phyloP scores from a whole-genome alignment of 129 eudicot genomes.

The Kitagawia praeruptora region DNA sequence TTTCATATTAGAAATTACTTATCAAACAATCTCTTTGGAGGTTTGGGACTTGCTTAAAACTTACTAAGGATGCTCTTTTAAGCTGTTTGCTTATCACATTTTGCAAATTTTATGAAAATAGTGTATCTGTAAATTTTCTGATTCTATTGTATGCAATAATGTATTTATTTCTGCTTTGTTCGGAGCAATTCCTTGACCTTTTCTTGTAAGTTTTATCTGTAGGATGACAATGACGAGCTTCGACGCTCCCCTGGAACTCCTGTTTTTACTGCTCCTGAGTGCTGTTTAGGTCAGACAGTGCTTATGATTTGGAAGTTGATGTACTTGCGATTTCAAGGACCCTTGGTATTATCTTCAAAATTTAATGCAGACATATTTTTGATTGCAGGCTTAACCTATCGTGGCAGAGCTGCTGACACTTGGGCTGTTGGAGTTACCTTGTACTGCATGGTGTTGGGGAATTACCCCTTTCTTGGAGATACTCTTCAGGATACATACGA shows the following conservation, averaged over 20 bases:
- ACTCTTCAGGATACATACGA: conserved; percentile 93
- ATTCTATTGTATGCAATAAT: background rate
- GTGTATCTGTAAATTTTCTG: background rate
- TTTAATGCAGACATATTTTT: background rate
- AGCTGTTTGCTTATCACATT: background rate
- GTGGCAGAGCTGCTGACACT: conserved; percentile 91
- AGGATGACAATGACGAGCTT: conserved; percentile 92
- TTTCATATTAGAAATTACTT: background rate
- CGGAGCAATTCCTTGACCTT: background rate
- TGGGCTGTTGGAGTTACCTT: conserved; percentile 98
- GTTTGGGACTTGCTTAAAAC: background rate
- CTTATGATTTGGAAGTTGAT: background rate
- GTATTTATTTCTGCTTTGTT: background rate
- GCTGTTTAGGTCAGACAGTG: conserved; percentile 69
- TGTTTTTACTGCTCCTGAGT: conserved; percentile 96
- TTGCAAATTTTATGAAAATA: background rate
- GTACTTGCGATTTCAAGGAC: background rate
- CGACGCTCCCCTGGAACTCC: conserved; percentile 99
- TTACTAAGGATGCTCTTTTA: background rate
- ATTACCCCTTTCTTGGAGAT: conserved; percentile 89
- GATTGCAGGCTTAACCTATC: conserved; percentile 61
- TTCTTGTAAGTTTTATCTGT: conserved; percentile 3
- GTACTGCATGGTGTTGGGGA: conserved; percentile 70
- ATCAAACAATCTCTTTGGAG: background rate
- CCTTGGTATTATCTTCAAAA: background rate